Conservation (phyloP, 1,284 basidiomycete species). For the Schizophyllum amplum region DNA sequence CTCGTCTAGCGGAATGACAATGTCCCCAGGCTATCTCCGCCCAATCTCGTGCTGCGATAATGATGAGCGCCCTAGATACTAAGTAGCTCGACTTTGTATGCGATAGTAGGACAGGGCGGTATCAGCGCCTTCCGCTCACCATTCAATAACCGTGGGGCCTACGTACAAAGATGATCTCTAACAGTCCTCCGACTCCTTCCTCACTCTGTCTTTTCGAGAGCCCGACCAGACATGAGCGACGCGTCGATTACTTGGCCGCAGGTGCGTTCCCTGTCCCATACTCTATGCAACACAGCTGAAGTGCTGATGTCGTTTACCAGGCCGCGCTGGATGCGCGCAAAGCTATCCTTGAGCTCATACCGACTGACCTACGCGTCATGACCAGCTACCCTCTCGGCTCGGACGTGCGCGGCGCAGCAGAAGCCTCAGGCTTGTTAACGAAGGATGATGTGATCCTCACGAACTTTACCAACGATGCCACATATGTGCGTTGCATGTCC, state of each 20-base stretch:
- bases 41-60: no score
- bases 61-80: no score
- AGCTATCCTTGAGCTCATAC: background rate
- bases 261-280: background rate
- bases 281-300: background rate
- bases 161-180: background rate
- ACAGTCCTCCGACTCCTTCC: background rate
- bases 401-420: conserved; percentile 14
- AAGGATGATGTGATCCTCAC: conserved; percentile 15
- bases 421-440: conserved; percentile 11
- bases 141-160: background rate
- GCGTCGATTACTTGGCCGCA: background rate
- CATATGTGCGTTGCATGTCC: conserved; percentile 7
- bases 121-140: background rate
- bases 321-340: background rate
- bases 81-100: no score
- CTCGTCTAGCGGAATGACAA: no score
- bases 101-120: background rate
- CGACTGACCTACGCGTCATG: background rate
- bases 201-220: background rate
- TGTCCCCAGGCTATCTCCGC: no score
- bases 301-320: background rate
- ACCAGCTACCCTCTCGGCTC: conserved; percentile 13
- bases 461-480: conserved; percentile 11
- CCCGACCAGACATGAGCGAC: background rate